Evolutionary conservation across 345 rosid species (phyloP), one percentile per base, ranked within the genome.

Genomic region (Excoecaria agallocha): DNA sequence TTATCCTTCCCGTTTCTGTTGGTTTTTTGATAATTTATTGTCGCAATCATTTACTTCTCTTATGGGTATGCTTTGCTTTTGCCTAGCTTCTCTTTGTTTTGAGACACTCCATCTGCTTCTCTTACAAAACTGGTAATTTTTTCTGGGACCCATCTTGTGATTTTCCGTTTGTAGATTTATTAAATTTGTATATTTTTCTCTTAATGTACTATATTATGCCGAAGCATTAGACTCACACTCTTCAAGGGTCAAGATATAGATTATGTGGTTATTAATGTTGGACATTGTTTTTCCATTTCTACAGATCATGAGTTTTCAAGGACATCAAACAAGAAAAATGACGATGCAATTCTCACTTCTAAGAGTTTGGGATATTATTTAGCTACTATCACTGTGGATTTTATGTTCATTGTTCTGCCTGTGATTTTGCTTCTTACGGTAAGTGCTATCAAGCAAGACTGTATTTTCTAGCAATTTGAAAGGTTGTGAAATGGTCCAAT

Each of bases 391-490:
- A 79, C 84, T 3, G 20, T 87, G 78, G 98, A 94, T 84, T 88
- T 88, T 79, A 73, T 87, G 75, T 75, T 85, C 82, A 83, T 88
- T 76, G 75, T 90, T 64, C 77, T 90, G 39, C 97, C 97, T 67
- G 77, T 83, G 78, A 82, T 89, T 70, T 70, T 92, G 63, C 78
- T 82, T 81, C 83, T 88, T 72, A 92, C 96, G 20, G 98, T 94
- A 85, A 79, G 96, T 76, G 61, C 54, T 63, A 64, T 71, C 20
- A 43, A 38, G 20, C 19, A 17, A 39, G 16, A 56, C 4, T 55
- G 16, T 8, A 69, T 55, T 66, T 66, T 59, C 39, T 3, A 17
- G 61, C 20, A 30, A 30, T 12, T 4, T 37, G 39, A n/a, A 22
- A 16, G 64, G 0, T 71, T 8, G 17, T 25, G 38, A 10, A 13